phyloP scores from a whole-genome alignment of 495 filamentous ascomycete species.

The Daldinia loculata region DNA sequence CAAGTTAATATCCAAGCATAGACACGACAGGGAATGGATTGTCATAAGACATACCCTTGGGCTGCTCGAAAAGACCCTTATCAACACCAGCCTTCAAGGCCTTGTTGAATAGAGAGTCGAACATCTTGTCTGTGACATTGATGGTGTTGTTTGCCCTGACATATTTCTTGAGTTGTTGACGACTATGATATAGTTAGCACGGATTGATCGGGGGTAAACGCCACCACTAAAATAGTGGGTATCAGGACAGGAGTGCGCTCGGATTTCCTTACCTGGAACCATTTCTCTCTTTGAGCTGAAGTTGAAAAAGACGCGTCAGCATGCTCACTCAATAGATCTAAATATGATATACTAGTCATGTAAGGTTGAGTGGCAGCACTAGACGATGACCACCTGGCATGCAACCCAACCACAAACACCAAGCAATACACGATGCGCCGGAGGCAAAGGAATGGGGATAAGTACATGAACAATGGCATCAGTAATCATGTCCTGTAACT shows the following conservation, averaged over 20 bases:
- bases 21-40: background rate
- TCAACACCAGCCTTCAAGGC: conserved; percentile 90
- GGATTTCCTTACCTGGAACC: conserved; percentile 65
- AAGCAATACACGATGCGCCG: conserved; percentile 49
- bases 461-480: conserved; percentile 72
- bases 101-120: conserved; percentile 93
- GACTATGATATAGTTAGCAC: conserved; percentile 67
- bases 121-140: conserved; percentile 72
- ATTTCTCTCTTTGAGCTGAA: conserved; percentile 71
- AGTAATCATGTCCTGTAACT: conserved; percentile 69
- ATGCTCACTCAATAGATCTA: conserved; percentile 39
- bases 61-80: conserved; percentile 87
- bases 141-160: conserved; percentile 95
- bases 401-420: conserved; percentile 37
- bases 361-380: conserved; percentile 31
- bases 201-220: background rate
- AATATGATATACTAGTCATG: conserved; percentile 5
- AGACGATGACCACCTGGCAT: conserved; percentile 23
- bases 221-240: background rate
- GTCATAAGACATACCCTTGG: conserved; percentile 78
- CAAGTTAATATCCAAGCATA: conserved; percentile 28
- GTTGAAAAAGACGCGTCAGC: conserved; percentile 56
- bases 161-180: conserved; percentile 98
- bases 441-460: conserved; percentile 53
- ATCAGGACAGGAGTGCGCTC: background rate